Percentiles rank a stretch among this genome's conserved stretches.
These are phyloP conservation scores for Penicillium olsonii DNA, from an alignment of 2,329 filamentous ascomycete genomes.

Conservation along the genomic window DNA sequence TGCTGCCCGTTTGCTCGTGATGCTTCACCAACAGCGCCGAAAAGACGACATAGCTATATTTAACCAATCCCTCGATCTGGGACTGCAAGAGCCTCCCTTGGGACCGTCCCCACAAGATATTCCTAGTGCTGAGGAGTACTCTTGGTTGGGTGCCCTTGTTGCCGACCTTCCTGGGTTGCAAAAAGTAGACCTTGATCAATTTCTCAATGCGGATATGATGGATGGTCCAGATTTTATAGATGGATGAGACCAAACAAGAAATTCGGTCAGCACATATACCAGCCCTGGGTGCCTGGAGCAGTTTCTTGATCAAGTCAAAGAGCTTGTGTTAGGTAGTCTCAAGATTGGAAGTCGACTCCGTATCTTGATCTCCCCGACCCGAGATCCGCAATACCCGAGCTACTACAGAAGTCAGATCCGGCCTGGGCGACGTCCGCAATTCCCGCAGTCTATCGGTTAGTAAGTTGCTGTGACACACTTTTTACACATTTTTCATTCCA, in stretches of 20 bases:
- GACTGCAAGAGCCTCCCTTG: constrained; percentile 14
- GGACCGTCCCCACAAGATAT: constrained; percentile 12
- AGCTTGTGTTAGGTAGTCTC: background rate
- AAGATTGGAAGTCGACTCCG: background rate
- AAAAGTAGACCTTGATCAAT: constrained; percentile 44
- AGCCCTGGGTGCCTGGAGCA: no score
- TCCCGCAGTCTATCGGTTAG: background rate
- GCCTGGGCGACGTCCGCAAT: no score
- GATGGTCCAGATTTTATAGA: constrained; percentile 10
- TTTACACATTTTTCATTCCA: no score
- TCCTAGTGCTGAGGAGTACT: constrained; percentile 32
- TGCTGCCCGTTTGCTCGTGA: constrained; percentile 54
- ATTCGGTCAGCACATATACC: no score
- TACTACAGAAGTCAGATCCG: no score
- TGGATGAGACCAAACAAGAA: no score
- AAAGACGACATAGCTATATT: constrained; percentile 36
- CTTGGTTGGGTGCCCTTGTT: constrained; percentile 44
- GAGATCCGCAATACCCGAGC: constrained; percentile 9
- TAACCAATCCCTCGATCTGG: constrained; percentile 34
- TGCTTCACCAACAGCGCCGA: constrained; percentile 52
- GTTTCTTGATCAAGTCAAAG: background rate
- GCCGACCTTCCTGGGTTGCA: constrained; percentile 45
- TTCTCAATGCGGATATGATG: constrained; percentile 35
- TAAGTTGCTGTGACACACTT: no score
- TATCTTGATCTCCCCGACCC: background rate